These are phyloP conservation scores for Microdochium paspali DNA, from an alignment of 2,329 filamentous ascomycete genomes.

Conservation along the genomic window DNA sequence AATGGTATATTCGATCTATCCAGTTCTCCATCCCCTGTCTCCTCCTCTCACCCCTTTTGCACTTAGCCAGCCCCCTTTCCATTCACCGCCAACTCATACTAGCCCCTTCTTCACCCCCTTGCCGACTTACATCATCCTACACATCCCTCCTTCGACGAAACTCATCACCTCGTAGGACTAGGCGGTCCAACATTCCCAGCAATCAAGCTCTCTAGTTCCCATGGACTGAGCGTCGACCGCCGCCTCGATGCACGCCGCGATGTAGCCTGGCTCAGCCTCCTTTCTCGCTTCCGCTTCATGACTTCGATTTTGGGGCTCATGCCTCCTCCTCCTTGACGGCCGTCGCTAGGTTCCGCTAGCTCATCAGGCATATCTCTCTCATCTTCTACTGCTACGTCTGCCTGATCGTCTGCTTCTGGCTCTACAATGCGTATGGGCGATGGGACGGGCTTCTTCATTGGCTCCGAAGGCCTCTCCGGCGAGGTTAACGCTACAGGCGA, in stretches of 20 bases:
- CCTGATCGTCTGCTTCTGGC: not conserved
- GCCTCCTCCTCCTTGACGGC: not conserved
- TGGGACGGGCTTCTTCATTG: constrained; percentile 1
- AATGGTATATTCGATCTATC: no score
- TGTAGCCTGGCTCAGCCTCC: constrained; percentile 42
- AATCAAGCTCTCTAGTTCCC: constrained; percentile 62
- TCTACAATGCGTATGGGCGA: not conserved
- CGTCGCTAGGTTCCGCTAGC: not conserved
- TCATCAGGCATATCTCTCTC: constrained; percentile 1
- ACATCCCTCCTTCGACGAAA: no score
- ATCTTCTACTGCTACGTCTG: not conserved
- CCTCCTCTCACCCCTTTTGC: no score
- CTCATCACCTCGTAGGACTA: not conserved
- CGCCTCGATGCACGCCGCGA: constrained; percentile 56
- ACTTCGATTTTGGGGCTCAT: constrained; percentile 11
- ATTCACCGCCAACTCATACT: no score
- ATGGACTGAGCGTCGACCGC: constrained; percentile 66
- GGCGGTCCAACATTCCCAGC: not conserved
- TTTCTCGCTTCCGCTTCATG: constrained; percentile 39
- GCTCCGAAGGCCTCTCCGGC: not conserved
- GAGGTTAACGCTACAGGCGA: not conserved
- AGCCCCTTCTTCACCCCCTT: no score
- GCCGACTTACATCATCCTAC: no score
- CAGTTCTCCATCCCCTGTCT: no score
- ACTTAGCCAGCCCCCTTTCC: no score